A percentile compares a stretch with the other conserved stretches of the same genome.
Conservation (phyloP, 2,329 filamentous ascomycete species). For the Anisogramma anomala region DNA sequence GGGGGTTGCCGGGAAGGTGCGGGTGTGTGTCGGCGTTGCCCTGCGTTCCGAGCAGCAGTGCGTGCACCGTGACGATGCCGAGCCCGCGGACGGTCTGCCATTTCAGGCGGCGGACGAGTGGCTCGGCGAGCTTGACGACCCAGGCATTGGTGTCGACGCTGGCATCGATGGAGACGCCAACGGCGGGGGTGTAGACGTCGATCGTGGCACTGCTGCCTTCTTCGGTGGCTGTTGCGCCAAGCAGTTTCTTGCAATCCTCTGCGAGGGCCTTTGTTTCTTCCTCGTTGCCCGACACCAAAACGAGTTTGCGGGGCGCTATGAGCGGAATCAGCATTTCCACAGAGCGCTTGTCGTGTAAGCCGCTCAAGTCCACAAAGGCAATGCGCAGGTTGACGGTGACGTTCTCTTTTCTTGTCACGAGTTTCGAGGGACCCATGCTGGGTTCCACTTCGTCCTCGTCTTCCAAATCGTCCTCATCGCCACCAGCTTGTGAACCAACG, state of each 20-base stretch:
- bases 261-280: conserved; percentile 72
- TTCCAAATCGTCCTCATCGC: conserved; percentile 47
- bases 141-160: conserved; percentile 97
- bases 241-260: conserved; percentile 62
- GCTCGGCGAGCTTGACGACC: conserved; percentile 81
- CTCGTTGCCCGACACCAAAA: conserved; percentile 71
- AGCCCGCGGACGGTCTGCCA: conserved; percentile 92
- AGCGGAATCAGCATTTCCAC: conserved; percentile 90
- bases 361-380: conserved; percentile 82
- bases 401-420: conserved; percentile 51
- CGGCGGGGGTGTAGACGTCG: conserved; percentile 69
- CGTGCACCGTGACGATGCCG: conserved; percentile 86
- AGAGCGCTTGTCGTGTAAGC: conserved; percentile 85
- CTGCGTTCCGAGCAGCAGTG: conserved; percentile 39
- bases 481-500: conserved; percentile 26
- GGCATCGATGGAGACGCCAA: conserved; percentile 69
- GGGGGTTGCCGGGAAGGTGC: conserved; percentile 25
- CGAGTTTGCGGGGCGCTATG: conserved; percentile 86
- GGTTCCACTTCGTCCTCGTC: conserved; percentile 42
- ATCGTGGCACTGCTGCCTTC: conserved; percentile 32
- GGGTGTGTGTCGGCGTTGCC: conserved; percentile 28
- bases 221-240: conserved; percentile 32
- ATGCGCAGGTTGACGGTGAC: conserved; percentile 64
- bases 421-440: conserved; percentile 58
- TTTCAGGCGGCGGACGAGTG: conserved; percentile 72